Percentiles rank a stretch among this genome's conserved stretches.
These are phyloP conservation scores for Phytophthora aleatoria DNA, from an alignment of 352 stramenopile species.

Conservation along the genomic window DNA sequence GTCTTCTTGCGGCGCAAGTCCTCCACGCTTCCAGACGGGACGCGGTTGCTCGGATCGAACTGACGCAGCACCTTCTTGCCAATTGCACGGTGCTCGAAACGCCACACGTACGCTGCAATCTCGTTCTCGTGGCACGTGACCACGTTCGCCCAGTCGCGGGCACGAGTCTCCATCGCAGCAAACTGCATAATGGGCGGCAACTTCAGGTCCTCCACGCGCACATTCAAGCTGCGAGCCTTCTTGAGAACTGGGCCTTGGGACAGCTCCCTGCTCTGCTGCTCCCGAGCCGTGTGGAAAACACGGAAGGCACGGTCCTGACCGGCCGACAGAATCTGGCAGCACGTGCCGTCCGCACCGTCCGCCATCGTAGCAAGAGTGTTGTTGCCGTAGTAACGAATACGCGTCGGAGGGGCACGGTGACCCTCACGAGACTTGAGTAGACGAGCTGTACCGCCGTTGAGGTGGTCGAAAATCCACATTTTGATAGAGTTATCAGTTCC, in stretches of 20 bases:
- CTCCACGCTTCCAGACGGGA: slow-evolving; percentile 61
- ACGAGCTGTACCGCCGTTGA: slow-evolving; percentile 76
- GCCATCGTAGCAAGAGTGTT: slow-evolving; percentile 86
- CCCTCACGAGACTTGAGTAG: slow-evolving; percentile 91
- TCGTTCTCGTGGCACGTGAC: slow-evolving; percentile 95
- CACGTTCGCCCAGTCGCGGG: slow-evolving; percentile 93
- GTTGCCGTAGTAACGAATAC: slow-evolving; percentile 92
- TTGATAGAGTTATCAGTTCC: slow-evolving; percentile 92
- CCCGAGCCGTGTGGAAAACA: slow-evolving; percentile 90
- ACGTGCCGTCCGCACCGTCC: slow-evolving; percentile 83
- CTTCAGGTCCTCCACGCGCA: slow-evolving; percentile 88
- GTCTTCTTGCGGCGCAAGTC: slow-evolving; percentile 70
- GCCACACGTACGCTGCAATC: slow-evolving; percentile 94
- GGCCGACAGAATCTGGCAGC: slow-evolving; percentile 90
- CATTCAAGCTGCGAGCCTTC: slow-evolving; percentile 88
- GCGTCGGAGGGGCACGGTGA: slow-evolving; percentile 82
- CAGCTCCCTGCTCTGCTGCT: slow-evolving; percentile 91
- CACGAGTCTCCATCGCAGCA: slow-evolving; percentile 88
- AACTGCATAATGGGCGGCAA: slow-evolving; percentile 93
- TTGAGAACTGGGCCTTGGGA: slow-evolving; percentile 92
- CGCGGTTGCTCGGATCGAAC: slow-evolving; percentile 79
- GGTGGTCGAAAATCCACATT: slow-evolving; percentile 94
- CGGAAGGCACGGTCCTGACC: slow-evolving; percentile 91
- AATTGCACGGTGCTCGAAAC: slow-evolving; percentile 92
- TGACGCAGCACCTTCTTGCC: slow-evolving; percentile 92